Conservation (phyloP, 176 grass and related monocot genomes). For the Juncus effusus region DNA sequence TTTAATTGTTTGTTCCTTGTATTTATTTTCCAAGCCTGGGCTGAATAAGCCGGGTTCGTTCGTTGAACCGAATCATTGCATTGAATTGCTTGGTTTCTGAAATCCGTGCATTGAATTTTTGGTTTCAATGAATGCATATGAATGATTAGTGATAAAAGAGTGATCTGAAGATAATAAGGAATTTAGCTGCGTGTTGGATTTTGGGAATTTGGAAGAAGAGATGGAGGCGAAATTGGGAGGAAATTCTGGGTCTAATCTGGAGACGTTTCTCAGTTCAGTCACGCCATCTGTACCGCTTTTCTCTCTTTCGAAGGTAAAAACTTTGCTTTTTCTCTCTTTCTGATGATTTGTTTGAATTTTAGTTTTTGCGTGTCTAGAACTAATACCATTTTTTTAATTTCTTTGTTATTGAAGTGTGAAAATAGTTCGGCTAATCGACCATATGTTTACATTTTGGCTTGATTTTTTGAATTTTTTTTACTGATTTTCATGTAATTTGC, state of each 20-base stretch:
- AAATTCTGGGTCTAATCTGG: conserved; percentile 28
- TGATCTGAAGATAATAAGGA: not conserved
- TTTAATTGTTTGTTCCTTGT: no score
- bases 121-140: not conserved
- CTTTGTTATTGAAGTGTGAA: not conserved
- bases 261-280: conserved; percentile 22
- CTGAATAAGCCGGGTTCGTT: conserved; percentile 1
- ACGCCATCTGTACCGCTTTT: conserved; percentile 26
- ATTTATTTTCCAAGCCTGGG: conserved; percentile 1
- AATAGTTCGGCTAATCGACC: not conserved
- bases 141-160: no score
- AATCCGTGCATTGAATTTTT: conserved; percentile 12
- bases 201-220: not conserved
- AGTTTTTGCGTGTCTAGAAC: conserved; percentile 8
- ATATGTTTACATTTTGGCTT: not conserved
- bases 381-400: not conserved
- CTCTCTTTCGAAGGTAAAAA: conserved; percentile 23
- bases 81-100: conserved; percentile 16
- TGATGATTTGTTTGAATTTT: conserved; percentile 1
- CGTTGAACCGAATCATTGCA: conserved; percentile 1
- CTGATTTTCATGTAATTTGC: no score
- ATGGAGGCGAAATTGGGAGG: conserved; percentile 10
- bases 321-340: not conserved
- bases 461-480: not conserved
- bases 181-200: conserved; percentile 10